phyloP scores from a whole-genome alignment of 2,329 filamentous ascomycete species.

The Macrophomina phaseolina region DNA sequence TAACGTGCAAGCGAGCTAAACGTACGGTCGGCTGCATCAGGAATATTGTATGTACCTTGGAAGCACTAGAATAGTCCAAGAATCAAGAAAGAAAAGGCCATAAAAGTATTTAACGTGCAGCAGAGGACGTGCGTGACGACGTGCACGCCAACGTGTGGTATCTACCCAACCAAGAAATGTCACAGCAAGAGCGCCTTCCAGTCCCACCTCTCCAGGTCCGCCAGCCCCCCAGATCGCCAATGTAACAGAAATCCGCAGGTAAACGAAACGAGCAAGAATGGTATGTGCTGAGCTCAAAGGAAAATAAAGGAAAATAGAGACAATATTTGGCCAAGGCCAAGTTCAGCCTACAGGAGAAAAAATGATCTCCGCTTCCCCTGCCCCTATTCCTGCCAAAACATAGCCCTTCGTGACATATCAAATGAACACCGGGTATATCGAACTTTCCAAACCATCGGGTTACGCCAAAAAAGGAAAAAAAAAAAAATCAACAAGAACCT shows the following conservation, averaged over 20 bases:
- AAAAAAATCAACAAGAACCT: neutral
- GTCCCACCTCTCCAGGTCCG: conserved; percentile 1
- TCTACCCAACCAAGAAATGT: conserved; percentile 19
- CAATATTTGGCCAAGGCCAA: conserved; percentile 8
- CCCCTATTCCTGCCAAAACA: conserved; percentile 23
- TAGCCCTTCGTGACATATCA: conserved; percentile 25
- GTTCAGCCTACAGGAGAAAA: conserved; percentile 8
- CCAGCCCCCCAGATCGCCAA: conserved; percentile 6
- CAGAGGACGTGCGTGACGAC: conserved; percentile 21
- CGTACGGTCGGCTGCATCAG: neutral
- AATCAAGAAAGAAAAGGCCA: neutral
- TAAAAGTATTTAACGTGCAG: conserved; percentile 14
- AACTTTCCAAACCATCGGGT: conserved; percentile 13
- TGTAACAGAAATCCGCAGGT: conserved; percentile 11
- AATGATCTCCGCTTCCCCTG: conserved; percentile 15
- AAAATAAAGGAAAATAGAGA: neutral
- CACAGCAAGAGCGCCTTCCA: conserved; percentile 11
- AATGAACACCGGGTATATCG: conserved; percentile 25
- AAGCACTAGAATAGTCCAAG: neutral
- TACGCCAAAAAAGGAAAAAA: conserved; percentile 11
- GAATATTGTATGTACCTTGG: neutral
- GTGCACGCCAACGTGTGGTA: conserved; percentile 20
- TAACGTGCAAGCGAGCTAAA: conserved; percentile 5
- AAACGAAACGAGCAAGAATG: conserved; percentile 7
- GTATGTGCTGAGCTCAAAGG: conserved; percentile 11